Evolutionary conservation across 179 eudicot genomes (phyloP).

Genomic region (Drosera spatulata): DNA sequence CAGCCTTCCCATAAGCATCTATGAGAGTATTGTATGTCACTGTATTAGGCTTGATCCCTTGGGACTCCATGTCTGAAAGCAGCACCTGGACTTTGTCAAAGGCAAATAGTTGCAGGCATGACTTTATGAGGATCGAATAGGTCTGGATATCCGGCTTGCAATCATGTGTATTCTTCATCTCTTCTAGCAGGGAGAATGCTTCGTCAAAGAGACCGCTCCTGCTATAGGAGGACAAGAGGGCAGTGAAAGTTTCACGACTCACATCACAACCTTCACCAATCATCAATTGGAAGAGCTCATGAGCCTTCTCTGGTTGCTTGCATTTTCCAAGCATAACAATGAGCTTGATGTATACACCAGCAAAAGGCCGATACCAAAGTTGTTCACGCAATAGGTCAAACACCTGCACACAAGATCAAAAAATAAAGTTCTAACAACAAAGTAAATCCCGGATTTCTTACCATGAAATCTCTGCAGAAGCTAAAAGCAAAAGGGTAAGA

Average conservation of each 20-base stretch:
- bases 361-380: conserved; percentile 75
- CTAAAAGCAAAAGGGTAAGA: no score
- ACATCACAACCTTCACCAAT: conserved; percentile 63
- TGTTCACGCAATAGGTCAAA: conserved; percentile 83
- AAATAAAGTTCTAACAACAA: background rate
- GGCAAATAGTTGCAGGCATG: conserved; percentile 56
- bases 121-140: conserved; percentile 71
- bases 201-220: conserved; percentile 63
- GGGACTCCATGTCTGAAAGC: conserved; percentile 72
- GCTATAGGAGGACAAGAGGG: conserved; percentile 83
- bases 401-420: conserved; percentile 30
- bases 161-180: conserved; percentile 53
- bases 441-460: background rate
- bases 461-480: no score
- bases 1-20: conserved; percentile 82
- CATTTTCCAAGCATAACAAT: conserved; percentile 95
- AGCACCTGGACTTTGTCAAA: conserved; percentile 51
- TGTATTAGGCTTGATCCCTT: conserved; percentile 71
- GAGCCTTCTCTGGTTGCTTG: conserved; percentile 80
- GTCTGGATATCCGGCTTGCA: conserved; percentile 77
- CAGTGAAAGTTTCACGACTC: conserved; percentile 67
- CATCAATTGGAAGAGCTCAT: conserved; percentile 56
- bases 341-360: conserved; percentile 68
- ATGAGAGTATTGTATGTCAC: conserved; percentile 79
- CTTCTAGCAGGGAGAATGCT: conserved; percentile 65